Percentiles rank a stretch among this genome's conserved stretches.
Evolutionary conservation across 192 early-diverging fungal species (phyloP).

Genomic region (Umbelopsis isabellina): DNA sequence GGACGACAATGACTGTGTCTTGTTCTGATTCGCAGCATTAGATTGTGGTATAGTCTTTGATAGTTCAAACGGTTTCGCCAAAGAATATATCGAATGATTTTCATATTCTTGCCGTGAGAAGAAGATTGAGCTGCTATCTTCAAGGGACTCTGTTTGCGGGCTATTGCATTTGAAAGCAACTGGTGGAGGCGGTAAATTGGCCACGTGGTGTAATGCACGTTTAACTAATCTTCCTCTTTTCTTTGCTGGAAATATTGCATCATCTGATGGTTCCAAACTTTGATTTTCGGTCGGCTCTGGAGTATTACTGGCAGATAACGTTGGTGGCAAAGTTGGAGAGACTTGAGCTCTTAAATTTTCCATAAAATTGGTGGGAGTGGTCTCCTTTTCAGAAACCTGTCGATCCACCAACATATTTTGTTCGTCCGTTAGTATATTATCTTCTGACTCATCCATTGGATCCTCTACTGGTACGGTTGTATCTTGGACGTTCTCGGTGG

Average conservation of each 20-base stretch:
- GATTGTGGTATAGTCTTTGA: not conserved
- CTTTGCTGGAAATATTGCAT: not conserved
- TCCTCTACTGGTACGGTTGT: not conserved
- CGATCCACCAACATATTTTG: too few relatives aligned
- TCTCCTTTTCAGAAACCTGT: not conserved
- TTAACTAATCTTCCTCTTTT: not conserved
- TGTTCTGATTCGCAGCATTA: not conserved
- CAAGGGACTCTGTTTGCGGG: not conserved
- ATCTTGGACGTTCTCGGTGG: not conserved
- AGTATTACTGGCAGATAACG: constrained; percentile 1
- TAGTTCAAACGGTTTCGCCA: not conserved
- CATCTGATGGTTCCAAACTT: not conserved
- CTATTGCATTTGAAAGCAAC: not conserved
- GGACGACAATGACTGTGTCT: not conserved
- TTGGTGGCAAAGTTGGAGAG: constrained; percentile 7
- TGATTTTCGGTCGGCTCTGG: not conserved
- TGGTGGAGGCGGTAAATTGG: not conserved
- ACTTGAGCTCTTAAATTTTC: not conserved
- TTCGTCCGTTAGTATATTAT: not conserved
- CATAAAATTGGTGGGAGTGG: not conserved
- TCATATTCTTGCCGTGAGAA: not conserved
- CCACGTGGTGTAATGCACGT: not conserved
- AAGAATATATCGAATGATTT: not conserved
- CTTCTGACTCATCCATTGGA: not conserved
- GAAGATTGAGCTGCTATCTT: not conserved